Evolutionary conservation across 176 grass and related monocot species (phyloP).

Genomic region (Phragmites australis): DNA sequence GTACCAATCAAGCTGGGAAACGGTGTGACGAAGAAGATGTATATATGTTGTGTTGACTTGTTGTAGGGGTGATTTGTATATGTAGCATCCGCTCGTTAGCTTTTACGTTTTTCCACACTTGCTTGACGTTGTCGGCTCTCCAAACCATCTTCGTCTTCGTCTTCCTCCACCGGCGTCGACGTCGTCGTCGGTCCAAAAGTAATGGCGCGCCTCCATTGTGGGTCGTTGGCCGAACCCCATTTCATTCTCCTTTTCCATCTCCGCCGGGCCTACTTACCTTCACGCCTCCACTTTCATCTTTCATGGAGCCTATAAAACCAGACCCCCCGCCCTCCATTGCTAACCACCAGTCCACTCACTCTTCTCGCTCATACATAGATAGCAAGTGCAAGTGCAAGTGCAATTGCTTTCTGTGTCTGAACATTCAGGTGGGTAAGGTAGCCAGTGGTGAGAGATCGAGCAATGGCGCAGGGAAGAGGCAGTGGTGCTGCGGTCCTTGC

Average conservation of each 20-base stretch:
- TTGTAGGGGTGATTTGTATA: too few relatives aligned
- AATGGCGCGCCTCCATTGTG: slow-evolving; percentile 48
- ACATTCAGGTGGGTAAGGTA: background rate
- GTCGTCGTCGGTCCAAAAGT: slow-evolving; percentile 24
- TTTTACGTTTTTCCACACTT: slow-evolving; percentile 19
- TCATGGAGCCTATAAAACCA: slow-evolving; percentile 10
- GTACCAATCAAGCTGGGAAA: background rate
- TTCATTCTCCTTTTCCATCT: background rate
- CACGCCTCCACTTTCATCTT: slow-evolving; percentile 46
- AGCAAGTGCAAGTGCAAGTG: too few relatives aligned
- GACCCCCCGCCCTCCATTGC: background rate
- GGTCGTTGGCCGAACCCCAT: slow-evolving; percentile 49
- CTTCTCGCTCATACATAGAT: background rate
- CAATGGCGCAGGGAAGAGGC: slow-evolving; percentile 52
- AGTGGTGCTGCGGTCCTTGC: slow-evolving; percentile 14
- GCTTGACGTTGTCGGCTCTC: background rate
- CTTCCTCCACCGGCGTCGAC: background rate
- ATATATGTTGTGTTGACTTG: too few relatives aligned
- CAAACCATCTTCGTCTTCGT: background rate
- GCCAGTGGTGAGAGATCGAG: background rate
- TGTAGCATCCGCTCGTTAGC: too few relatives aligned
- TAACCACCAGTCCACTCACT: slow-evolving; percentile 19
- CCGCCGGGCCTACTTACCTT: slow-evolving; percentile 3
- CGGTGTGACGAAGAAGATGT: too few relatives aligned
- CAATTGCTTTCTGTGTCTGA: too few relatives aligned